These are phyloP conservation scores for Skeletonema costatum DNA, from an alignment of 108 stramenopile species.

Conservation along the genomic window DNA sequence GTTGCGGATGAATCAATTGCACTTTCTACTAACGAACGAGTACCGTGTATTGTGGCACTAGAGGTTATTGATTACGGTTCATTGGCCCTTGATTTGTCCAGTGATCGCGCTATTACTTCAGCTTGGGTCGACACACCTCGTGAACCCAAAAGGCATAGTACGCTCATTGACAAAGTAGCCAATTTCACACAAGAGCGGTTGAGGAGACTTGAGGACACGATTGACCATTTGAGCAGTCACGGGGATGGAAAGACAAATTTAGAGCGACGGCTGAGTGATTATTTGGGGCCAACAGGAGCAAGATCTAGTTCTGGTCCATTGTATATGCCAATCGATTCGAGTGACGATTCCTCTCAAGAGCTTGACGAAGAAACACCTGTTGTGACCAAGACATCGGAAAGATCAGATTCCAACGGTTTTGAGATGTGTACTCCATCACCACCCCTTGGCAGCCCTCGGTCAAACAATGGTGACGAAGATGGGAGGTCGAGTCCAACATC, in stretches of 20 bases:
- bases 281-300: conserved; percentile 17
- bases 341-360: conserved; percentile 3
- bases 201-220: conserved; percentile 56
- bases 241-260: conserved; percentile 30
- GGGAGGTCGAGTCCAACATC: background rate
- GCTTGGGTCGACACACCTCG: conserved; percentile 48
- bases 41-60: conserved; percentile 89
- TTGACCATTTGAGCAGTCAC: conserved; percentile 45
- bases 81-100: too few species aligned
- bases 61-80: conserved; percentile 83
- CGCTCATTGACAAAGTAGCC: conserved; percentile 72
- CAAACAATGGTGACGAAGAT: background rate
- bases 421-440: conserved; percentile 23
- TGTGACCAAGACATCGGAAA: background rate
- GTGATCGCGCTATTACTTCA: conserved; percentile 27
- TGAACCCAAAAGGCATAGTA: conserved; percentile 70
- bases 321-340: background rate
- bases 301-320: conserved; percentile 16
- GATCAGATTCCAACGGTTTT: conserved; percentile 18
- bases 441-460: conserved; percentile 30
- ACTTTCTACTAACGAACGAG: conserved; percentile 91
- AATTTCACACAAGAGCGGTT: conserved; percentile 52
- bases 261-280: conserved; percentile 35
- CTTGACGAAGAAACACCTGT: conserved; percentile 30
- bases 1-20: conserved; percentile 84